phyloP scores from a whole-genome alignment of 2,329 filamentous ascomycete genomes.

The Magnaporthiopsis rhizophila region DNA sequence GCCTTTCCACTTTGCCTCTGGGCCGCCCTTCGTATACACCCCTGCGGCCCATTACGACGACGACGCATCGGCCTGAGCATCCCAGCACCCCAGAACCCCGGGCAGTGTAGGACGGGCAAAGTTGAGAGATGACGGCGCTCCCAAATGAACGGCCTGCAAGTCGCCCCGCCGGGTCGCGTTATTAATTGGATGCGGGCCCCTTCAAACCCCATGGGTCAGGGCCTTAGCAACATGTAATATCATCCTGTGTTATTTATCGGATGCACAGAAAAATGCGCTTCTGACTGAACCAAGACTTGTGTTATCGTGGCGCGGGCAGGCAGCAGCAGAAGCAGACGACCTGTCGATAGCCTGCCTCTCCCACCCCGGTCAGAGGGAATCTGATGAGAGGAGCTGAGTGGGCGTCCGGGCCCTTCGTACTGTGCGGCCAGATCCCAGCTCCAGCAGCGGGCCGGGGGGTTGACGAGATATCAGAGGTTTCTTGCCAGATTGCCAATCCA shows the following conservation, averaged over 20 bases:
- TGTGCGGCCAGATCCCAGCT: background rate
- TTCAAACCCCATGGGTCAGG: background rate
- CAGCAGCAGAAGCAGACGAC: background rate
- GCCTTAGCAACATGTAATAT: background rate
- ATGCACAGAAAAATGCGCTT: background rate
- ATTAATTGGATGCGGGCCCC: background rate
- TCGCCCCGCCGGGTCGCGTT: background rate
- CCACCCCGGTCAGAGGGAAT: background rate
- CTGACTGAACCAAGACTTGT: background rate
- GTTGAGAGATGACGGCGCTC: background rate
- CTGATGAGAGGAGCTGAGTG: background rate
- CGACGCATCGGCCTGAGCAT: background rate
- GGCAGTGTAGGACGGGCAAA: background rate
- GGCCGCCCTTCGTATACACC: background rate
- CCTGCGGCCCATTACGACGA: background rate
- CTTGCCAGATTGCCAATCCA: background rate
- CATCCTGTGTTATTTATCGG: background rate
- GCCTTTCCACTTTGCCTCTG: constrained; percentile 7
- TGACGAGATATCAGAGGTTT: background rate
- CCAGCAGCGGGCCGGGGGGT: background rate
- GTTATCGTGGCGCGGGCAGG: background rate
- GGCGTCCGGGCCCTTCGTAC: background rate
- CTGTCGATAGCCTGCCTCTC: background rate
- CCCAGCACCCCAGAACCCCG: too few relatives aligned
- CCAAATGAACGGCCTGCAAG: background rate